Evolutionary conservation across 768 basidiomycete species (phyloP).

Genomic region (Naematelia aurantialba): DNA sequence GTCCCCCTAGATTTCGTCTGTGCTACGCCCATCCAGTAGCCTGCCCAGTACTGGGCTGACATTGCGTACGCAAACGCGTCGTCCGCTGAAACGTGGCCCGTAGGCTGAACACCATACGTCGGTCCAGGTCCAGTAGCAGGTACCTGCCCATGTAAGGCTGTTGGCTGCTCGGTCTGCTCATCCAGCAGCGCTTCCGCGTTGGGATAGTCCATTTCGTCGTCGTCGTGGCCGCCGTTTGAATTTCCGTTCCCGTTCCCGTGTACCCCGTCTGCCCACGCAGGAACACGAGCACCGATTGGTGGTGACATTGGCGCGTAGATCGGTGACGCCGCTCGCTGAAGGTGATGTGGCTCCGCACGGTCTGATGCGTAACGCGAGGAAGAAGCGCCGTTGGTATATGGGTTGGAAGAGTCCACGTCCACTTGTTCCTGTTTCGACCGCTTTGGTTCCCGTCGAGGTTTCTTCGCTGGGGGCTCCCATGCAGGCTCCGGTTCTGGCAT

Average conservation of each 20-base stretch:
- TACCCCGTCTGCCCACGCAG: not conserved
- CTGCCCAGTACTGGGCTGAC: slow-evolving; percentile 48
- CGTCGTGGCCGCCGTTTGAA: not conserved
- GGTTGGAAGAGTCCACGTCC: slow-evolving; percentile 7
- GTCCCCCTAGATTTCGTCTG: slow-evolving; percentile 9
- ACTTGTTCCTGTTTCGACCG: not conserved
- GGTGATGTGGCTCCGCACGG: slow-evolving; percentile 6
- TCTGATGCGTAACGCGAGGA: slow-evolving; percentile 5
- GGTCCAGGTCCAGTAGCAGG: not conserved
- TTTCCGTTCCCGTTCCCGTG: not conserved
- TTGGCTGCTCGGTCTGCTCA: not conserved
- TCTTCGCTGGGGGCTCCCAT: slow-evolving; percentile 12
- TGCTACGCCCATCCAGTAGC: slow-evolving; percentile 49
- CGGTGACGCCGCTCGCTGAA: slow-evolving; percentile 15
- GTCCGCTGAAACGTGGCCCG: slow-evolving; percentile 15
- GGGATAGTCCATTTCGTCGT: not conserved
- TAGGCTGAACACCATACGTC: slow-evolving; percentile 3
- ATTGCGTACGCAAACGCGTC: slow-evolving; percentile 42
- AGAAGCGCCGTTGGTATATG: slow-evolving; percentile 9
- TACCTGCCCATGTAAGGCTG: not conserved
- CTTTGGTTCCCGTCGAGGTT: slow-evolving; percentile 3
- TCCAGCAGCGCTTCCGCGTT: not conserved
- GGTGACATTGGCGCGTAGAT: slow-evolving; percentile 20
- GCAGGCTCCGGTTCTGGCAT: slow-evolving; percentile 1
- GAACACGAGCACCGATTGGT: not conserved